These are phyloP conservation scores for Colletotrichum shisoi DNA, from an alignment of 2,329 filamentous ascomycete genomes.

Conservation along the genomic window DNA sequence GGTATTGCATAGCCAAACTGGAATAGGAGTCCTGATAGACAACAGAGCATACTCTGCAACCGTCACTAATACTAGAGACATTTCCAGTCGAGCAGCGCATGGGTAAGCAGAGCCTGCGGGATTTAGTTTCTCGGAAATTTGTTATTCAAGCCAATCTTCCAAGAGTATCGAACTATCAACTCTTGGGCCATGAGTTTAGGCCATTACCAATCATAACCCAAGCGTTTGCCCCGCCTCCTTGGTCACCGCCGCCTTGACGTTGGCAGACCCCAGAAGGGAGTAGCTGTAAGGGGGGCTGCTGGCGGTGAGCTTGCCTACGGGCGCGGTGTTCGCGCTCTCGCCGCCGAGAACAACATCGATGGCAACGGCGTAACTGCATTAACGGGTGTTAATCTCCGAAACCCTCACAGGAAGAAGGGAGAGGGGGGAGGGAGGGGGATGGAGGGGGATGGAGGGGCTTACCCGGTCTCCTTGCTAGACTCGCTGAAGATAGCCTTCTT, in stretches of 20 bases:
- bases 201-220: slow-evolving; percentile 10
- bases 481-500: slow-evolving; percentile 43
- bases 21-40: no score
- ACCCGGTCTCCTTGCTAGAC: slow-evolving; percentile 45
- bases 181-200: background rate
- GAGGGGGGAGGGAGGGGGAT: background rate
- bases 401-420: background rate
- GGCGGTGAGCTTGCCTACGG: slow-evolving; percentile 54
- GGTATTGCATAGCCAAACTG: no score
- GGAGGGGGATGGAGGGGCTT: background rate
- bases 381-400: background rate
- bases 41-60: no score
- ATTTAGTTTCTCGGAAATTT: no score
- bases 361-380: slow-evolving; percentile 47
- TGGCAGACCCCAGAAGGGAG: slow-evolving; percentile 51
- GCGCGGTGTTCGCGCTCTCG: slow-evolving; percentile 55
- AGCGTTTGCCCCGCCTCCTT: slow-evolving; percentile 49
- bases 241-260: slow-evolving; percentile 52
- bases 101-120: no score
- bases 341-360: slow-evolving; percentile 53
- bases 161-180: no score
- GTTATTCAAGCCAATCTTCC: no score
- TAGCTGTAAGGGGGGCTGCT: slow-evolving; percentile 60
- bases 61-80: no score
- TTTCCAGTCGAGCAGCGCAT: no score